Evolutionary conservation across 176 grass and related monocot species (phyloP).

Genomic region (Otatea glauca): DNA sequence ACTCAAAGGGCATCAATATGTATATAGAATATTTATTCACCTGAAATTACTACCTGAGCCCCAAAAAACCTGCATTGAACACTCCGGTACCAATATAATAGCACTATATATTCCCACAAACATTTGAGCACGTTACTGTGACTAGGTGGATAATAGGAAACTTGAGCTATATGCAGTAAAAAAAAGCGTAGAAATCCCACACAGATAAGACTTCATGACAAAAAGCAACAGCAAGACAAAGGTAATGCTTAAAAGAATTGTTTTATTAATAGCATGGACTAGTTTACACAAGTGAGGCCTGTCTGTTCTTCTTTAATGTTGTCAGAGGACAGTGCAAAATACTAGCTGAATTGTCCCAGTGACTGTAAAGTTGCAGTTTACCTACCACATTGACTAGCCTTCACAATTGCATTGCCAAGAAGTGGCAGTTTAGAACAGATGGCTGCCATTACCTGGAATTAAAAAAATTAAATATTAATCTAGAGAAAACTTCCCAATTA

Average conservation of each 20-base stretch:
- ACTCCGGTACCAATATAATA: neutral
- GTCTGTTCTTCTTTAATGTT: neutral
- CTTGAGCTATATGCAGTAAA: neutral
- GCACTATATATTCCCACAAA: neutral
- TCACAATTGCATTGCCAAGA: constrained; percentile 76
- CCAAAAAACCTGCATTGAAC: neutral
- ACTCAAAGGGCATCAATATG: neutral
- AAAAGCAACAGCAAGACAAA: neutral
- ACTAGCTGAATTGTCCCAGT: neutral
- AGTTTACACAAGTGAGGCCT: neutral
- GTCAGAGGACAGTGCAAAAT: neutral
- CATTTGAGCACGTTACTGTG: neutral
- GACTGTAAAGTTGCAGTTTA: constrained; percentile 29
- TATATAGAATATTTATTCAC: neutral
- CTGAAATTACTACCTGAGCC: neutral
- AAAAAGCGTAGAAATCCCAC: neutral
- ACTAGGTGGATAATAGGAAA: neutral
- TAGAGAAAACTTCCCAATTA: neutral
- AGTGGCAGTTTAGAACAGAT: constrained; percentile 86
- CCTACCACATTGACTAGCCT: constrained; percentile 78
- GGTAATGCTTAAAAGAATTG: neutral
- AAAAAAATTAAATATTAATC: constrained; percentile 33
- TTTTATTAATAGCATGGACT: neutral
- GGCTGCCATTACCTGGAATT: constrained; percentile 64
- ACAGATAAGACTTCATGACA: neutral